Conservation (phyloP, 1,284 basidiomycete genomes). For the Fistulina hepatica region DNA sequence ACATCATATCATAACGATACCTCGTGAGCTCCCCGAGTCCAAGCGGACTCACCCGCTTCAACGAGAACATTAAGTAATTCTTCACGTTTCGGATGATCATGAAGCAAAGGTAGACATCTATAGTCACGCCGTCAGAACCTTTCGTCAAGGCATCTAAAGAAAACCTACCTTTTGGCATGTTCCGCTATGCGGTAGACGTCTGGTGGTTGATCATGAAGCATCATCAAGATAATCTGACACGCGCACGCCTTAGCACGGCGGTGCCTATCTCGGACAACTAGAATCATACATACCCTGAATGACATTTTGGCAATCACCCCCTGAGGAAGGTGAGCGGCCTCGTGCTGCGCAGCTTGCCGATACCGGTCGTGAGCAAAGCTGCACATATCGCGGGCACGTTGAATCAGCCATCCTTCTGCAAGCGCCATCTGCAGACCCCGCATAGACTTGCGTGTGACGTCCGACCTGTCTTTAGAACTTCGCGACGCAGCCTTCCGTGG, state of each 20-base stretch:
- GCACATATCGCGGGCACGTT: slow-evolving; percentile 62
- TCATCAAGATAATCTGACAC: slow-evolving; percentile 55
- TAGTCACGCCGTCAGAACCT: slow-evolving; percentile 1
- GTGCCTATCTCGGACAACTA: no score
- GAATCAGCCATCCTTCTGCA: slow-evolving; percentile 59
- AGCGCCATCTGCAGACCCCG: slow-evolving; percentile 55
- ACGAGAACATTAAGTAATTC: slow-evolving; percentile 49
- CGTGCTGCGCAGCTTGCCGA: slow-evolving; percentile 53
- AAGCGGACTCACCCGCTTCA: slow-evolving; percentile 58
- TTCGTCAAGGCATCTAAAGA: not conserved
- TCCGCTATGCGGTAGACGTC: slow-evolving; percentile 60
- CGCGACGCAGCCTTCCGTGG: slow-evolving; percentile 39
- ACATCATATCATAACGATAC: slow-evolving; percentile 23
- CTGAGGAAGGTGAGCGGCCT: slow-evolving; percentile 38
- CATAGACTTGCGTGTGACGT: slow-evolving; percentile 40
- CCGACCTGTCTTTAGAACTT: slow-evolving; percentile 28
- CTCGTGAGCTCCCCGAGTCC: slow-evolving; percentile 61
- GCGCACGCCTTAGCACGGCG: not conserved
- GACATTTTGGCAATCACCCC: slow-evolving; percentile 57
- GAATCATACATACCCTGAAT: slow-evolving; percentile 34
- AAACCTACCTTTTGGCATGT: slow-evolving; percentile 45
- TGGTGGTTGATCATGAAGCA: slow-evolving; percentile 46
- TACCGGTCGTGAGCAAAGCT: slow-evolving; percentile 64
- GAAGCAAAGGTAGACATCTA: slow-evolving; percentile 50
- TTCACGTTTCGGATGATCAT: slow-evolving; percentile 47